Conservation (phyloP, 257 asterid genomes). For the Cruciata laevipes region DNA sequence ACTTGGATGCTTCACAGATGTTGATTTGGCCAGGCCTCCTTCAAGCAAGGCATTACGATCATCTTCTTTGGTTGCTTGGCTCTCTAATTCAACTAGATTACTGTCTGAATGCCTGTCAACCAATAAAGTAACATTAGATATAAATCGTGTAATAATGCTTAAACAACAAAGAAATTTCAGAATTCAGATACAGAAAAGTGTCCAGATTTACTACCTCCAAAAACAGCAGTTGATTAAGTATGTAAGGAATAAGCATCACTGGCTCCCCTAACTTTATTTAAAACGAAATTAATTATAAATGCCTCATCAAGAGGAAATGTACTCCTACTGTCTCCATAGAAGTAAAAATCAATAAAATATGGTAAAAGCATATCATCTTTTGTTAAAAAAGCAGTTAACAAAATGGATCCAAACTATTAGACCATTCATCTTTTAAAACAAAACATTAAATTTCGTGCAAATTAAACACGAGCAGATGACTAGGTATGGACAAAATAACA, state of each 20-base stretch:
- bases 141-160: constrained; percentile 1
- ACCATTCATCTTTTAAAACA: not conserved
- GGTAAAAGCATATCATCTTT: not conserved
- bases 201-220: not conserved
- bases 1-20: constrained; percentile 49
- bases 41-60: constrained; percentile 74
- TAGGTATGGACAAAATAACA: not conserved
- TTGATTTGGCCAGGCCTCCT: constrained; percentile 74
- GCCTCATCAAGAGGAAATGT: not conserved
- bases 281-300: not conserved
- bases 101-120: constrained; percentile 72
- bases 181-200: not conserved
- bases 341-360: not conserved
- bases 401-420: not conserved
- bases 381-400: not conserved
- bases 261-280: not conserved
- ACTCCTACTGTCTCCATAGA: no score
- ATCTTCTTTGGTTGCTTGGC: constrained; percentile 64
- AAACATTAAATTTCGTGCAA: no score
- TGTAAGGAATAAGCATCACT: not conserved
- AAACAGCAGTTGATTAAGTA: not conserved
- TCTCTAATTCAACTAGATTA: constrained; percentile 58
- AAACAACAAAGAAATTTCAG: constrained; percentile 6
- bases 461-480: not conserved
- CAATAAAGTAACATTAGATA: constrained; percentile 18